phyloP scores from a whole-genome alignment of 208 protist species.

The Leishmania mexicana region DNA sequence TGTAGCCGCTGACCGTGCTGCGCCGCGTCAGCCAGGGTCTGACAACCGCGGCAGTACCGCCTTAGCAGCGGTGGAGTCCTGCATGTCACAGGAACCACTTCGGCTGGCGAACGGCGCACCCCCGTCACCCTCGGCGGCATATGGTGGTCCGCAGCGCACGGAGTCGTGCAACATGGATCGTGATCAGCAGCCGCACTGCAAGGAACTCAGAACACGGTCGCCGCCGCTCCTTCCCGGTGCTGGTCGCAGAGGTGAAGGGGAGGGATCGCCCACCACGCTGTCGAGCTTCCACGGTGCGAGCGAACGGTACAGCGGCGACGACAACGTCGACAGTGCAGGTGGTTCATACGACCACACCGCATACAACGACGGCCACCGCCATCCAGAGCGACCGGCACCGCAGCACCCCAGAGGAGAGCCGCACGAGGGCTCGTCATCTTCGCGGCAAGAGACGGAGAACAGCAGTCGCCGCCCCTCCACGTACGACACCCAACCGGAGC shows the following conservation, averaged over 20 bases:
- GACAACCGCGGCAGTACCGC: not conserved
- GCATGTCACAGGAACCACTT: not conserved
- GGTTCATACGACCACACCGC: not conserved
- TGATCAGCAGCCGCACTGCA: not conserved
- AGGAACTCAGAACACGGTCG: not conserved
- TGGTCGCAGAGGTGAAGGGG: not conserved
- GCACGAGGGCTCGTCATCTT: not conserved
- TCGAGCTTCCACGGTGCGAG: not conserved
- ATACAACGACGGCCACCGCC: not conserved
- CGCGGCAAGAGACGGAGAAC: not conserved
- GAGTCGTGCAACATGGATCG: not conserved
- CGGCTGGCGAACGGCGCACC: not conserved
- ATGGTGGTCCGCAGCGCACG: not conserved
- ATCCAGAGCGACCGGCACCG: not conserved
- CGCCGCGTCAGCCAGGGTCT: not conserved
- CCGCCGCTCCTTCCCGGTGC: not conserved
- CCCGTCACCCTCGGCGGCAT: not conserved
- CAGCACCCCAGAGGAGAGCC: not conserved
- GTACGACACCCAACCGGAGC: not conserved
- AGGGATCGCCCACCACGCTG: not conserved
- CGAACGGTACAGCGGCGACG: too few relatives aligned
- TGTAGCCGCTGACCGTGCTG: not conserved
- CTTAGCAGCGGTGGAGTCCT: not conserved
- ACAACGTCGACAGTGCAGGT: not conserved
- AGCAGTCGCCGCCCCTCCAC: not conserved